Percentiles rank a stretch among this genome's conserved stretches.
Conservation (phyloP, 495 filamentous ascomycete genomes). For the Penicillium egyptiacum region DNA sequence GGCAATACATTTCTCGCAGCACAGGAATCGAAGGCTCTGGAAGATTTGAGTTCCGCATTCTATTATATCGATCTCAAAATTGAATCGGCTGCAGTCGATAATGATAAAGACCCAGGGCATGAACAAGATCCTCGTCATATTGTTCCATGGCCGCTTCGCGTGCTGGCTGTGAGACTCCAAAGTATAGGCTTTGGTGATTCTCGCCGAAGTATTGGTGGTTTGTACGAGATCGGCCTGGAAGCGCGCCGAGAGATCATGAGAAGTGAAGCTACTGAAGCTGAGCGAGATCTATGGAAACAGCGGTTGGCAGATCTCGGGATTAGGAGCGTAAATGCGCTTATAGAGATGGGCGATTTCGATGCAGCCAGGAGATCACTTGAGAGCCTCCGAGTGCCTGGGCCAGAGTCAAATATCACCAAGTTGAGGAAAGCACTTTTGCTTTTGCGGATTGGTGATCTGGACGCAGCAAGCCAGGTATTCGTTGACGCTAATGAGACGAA, state of each 20-base stretch:
- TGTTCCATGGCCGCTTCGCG: slow-evolving; percentile 83
- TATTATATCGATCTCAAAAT: slow-evolving; percentile 57
- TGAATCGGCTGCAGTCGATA: slow-evolving; percentile 25
- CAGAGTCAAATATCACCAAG: slow-evolving; percentile 37
- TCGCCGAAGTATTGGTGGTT: slow-evolving; percentile 78
- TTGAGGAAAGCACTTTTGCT: slow-evolving; percentile 63
- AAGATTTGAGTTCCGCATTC: slow-evolving; percentile 69
- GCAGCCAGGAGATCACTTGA: slow-evolving; percentile 70
- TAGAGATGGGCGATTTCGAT: slow-evolving; percentile 88
- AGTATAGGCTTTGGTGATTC: slow-evolving; percentile 80
- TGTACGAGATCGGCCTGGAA: slow-evolving; percentile 84
- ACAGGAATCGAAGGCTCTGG: slow-evolving; percentile 79
- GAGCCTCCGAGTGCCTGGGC: slow-evolving; percentile 36
- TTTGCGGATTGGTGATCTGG: slow-evolving; percentile 73
- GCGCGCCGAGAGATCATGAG: slow-evolving; percentile 56
- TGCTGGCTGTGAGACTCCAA: slow-evolving; percentile 78
- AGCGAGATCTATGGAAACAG: slow-evolving; percentile 61
- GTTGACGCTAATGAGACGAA: slow-evolving; percentile 22
- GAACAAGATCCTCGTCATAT: slow-evolving; percentile 49
- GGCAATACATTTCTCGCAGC: slow-evolving; percentile 72
- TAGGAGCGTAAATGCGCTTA: slow-evolving; percentile 71
- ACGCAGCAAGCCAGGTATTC: slow-evolving; percentile 57
- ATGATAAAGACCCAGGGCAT: slow-evolving; percentile 38
- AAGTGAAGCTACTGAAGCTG: slow-evolving; percentile 28
- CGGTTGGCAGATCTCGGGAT: slow-evolving; percentile 74